Percentiles rank a stretch among this genome's conserved stretches.
Conservation (phyloP, 2,329 filamentous ascomycete genomes). For the Arthrinium phaeospermum region DNA sequence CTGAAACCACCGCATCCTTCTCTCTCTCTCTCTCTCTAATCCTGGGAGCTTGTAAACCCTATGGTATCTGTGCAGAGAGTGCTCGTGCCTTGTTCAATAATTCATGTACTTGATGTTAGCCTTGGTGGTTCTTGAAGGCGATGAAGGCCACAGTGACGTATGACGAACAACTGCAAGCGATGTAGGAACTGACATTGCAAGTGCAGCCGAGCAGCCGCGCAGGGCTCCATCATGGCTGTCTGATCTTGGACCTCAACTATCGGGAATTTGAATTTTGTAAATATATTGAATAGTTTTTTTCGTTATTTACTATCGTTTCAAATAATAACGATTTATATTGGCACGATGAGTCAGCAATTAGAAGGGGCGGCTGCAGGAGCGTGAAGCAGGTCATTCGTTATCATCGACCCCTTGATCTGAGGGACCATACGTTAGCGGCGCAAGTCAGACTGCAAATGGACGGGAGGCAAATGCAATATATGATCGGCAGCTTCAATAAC, state of each 20-base stretch:
- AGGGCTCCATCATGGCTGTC: neutral
- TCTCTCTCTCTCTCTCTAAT: neutral
- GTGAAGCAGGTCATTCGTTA: no score
- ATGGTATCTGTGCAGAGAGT: neutral
- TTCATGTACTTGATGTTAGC: neutral
- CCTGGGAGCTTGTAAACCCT: neutral
- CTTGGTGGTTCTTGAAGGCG: neutral
- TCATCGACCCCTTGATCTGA: neutral
- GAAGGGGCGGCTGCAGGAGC: neutral
- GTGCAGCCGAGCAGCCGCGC: neutral
- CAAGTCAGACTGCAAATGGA: slow-evolving; percentile 1
- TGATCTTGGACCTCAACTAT: neutral
- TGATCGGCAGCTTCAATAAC: slow-evolving; percentile 2
- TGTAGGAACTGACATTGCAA: neutral
- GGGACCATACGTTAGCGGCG: neutral
- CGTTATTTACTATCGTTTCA: no score
- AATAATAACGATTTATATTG: neutral
- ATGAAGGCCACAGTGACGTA: neutral
- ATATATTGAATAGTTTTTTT: no score
- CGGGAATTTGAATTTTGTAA: no score
- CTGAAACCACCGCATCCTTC: no score
- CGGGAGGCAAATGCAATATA: neutral
- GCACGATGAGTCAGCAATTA: neutral
- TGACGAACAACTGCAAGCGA: neutral
- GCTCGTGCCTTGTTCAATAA: neutral